These are phyloP conservation scores for Bipolaris oryzae DNA, from an alignment of 2,329 filamentous ascomycete genomes.

Conservation along the genomic window DNA sequence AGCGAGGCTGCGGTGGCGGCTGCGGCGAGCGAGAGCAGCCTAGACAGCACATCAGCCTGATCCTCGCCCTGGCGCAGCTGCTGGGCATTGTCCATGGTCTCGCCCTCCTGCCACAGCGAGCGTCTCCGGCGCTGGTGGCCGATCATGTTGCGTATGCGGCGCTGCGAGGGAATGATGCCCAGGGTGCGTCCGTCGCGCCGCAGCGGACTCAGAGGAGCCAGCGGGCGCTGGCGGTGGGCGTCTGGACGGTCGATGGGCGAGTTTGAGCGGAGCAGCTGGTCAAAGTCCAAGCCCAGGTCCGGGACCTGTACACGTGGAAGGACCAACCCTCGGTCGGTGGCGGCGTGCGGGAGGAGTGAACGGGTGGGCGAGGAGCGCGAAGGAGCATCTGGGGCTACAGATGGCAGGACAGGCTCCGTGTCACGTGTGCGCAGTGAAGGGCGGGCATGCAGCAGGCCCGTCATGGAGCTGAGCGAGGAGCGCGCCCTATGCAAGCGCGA, in stretches of 20 bases:
- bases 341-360: conserved; percentile 29
- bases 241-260: conserved; percentile 25
- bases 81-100: conserved; percentile 35
- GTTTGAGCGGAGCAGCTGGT: conserved; percentile 35
- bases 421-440: conserved; percentile 28
- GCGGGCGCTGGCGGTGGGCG: conserved; percentile 26
- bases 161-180: conserved; percentile 46
- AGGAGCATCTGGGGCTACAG: conserved; percentile 24
- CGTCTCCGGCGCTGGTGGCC: conserved; percentile 58
- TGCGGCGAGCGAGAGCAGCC: conserved; percentile 67
- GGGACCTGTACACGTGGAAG: conserved; percentile 43
- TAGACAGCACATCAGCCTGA: conserved; percentile 66
- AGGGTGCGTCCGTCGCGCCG: conserved; percentile 42
- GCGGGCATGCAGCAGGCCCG: conserved; percentile 39
- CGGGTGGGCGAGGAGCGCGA: conserved; percentile 25
- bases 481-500: conserved; percentile 46
- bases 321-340: conserved; percentile 40
- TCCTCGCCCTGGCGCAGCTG: conserved; percentile 61
- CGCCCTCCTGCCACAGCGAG: conserved; percentile 50
- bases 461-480: conserved; percentile 45
- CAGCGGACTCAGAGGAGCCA: conserved; percentile 25
- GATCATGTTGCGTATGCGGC: conserved; percentile 51
- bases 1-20: conserved; percentile 69
- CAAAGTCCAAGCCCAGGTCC: conserved; percentile 49
- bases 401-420: conserved; percentile 19